These are phyloP conservation scores for Aegilops longissima DNA, from an alignment of 176 grass and related monocot species.

Conservation along the genomic window DNA sequence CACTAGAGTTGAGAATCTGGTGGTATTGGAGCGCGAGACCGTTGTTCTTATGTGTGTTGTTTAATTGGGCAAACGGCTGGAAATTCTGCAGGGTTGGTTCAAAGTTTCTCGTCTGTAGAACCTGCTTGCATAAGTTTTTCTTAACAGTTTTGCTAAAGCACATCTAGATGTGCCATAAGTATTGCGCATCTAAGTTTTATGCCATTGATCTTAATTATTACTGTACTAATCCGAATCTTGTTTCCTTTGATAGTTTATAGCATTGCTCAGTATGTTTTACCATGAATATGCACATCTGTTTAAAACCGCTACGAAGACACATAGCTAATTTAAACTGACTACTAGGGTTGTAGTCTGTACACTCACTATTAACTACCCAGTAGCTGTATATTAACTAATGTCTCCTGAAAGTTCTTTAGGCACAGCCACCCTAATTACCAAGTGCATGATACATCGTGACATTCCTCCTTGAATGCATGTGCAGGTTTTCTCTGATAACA, in stretches of 20 bases:
- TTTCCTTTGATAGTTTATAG: background rate
- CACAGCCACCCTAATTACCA: background rate
- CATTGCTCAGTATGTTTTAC: background rate
- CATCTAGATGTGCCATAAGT: too few relatives aligned
- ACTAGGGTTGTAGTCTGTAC: too few relatives aligned
- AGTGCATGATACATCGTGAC: background rate
- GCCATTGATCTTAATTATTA: too few relatives aligned
- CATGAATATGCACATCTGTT: too few relatives aligned
- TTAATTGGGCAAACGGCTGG: background rate
- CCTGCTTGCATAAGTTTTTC: background rate
- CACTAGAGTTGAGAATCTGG: background rate
- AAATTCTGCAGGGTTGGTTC: background rate
- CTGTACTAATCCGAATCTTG: background rate
- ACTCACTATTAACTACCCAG: background rate
- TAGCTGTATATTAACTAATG: background rate
- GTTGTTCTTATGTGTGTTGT: background rate
- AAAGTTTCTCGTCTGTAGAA: background rate
- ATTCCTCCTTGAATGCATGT: background rate
- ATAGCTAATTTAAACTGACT: too few relatives aligned
- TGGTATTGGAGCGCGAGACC: background rate
- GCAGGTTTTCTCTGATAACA: conserved; percentile 83
- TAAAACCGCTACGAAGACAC: too few relatives aligned
- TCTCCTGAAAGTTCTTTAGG: background rate
- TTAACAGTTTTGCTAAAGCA: too few relatives aligned
- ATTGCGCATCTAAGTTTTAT: too few relatives aligned